Conservation (phyloP, 371 early-diverging fungal genomes). For the Rhizomucor pusillus region DNA sequence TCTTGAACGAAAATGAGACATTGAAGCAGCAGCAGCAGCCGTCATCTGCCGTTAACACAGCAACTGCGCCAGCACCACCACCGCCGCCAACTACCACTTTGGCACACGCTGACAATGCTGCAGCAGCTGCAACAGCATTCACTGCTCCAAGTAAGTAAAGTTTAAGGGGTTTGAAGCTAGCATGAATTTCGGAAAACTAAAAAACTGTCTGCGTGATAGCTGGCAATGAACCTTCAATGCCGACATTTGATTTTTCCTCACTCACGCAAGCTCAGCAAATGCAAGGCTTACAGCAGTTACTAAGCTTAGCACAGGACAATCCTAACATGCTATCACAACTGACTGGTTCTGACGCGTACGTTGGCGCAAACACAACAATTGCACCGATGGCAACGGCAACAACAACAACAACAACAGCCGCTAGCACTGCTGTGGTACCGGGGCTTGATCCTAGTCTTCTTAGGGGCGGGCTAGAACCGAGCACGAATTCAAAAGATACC, state of each 20-base stretch:
- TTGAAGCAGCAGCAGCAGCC: neutral
- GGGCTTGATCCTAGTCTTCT: too few relatives aligned
- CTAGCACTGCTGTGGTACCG: too few relatives aligned
- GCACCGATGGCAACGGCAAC: too few relatives aligned
- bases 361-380: too few relatives aligned
- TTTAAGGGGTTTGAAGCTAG: neutral
- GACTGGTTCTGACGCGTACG: neutral
- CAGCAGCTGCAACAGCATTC: slow-evolving; percentile 9
- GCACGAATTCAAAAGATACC: too few relatives aligned
- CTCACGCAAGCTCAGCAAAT: slow-evolving; percentile 3
- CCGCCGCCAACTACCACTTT: neutral
- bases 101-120: slow-evolving; percentile 6
- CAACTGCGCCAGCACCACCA: neutral
- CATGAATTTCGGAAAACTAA: too few relatives aligned
- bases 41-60: neutral
- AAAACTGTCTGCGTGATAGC: neutral
- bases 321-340: slow-evolving; percentile 10
- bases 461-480: too few relatives aligned
- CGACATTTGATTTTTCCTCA: slow-evolving; percentile 3
- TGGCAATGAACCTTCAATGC: neutral
- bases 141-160: slow-evolving; percentile 9
- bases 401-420: too few relatives aligned
- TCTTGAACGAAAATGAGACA: slow-evolving; percentile 8
- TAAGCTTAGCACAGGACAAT: slow-evolving; percentile 11
- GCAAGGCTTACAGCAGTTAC: slow-evolving; percentile 9